These are phyloP conservation scores for Chrysoporthe austroafricana DNA, from an alignment of 2,329 filamentous ascomycete species.

Conservation along the genomic window DNA sequence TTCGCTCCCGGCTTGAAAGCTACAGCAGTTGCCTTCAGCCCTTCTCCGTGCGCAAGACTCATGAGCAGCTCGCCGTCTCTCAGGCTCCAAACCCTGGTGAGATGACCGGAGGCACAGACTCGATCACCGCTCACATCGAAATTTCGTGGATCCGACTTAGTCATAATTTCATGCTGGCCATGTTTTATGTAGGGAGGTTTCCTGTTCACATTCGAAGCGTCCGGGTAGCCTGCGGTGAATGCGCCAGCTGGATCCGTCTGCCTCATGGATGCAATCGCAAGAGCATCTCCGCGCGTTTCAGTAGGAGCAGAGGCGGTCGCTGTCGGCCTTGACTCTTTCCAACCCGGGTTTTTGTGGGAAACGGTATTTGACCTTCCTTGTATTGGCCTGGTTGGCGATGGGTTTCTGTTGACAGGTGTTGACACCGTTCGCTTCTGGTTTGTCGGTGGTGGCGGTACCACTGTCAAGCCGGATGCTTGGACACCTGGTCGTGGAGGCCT, in stretches of 20 bases:
- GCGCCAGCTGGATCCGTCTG: conserved; percentile 49
- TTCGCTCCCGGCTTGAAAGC: conserved; percentile 82
- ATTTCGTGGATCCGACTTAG: conserved; percentile 83
- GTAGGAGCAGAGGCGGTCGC: conserved; percentile 15
- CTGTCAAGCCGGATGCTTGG: conserved; percentile 15
- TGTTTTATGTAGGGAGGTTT: conserved; percentile 76
- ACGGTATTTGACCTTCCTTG: conserved; percentile 57
- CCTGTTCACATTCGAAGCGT: conserved; percentile 82
- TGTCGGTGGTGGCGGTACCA: background rate
- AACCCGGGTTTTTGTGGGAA: conserved; percentile 45
- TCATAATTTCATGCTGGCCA: conserved; percentile 75
- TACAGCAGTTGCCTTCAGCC: conserved; percentile 78
- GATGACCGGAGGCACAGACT: conserved; percentile 82
- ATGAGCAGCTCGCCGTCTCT: conserved; percentile 79
- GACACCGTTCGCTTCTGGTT: conserved; percentile 51
- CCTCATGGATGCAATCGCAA: conserved; percentile 23
- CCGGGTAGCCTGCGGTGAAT: conserved; percentile 72
- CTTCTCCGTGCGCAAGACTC: conserved; percentile 83
- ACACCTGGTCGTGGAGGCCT: conserved; percentile 45
- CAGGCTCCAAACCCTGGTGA: conserved; percentile 88
- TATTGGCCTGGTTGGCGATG: conserved; percentile 45
- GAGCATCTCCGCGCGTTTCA: conserved; percentile 16
- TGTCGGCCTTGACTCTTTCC: conserved; percentile 42
- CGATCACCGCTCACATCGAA: conserved; percentile 88
- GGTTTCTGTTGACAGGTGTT: conserved; percentile 47